A percentile compares a stretch with the other conserved stretches of the same genome.
phyloP scores from a whole-genome alignment of 768 basidiomycete genomes.

The Melanogaster broomeanus region DNA sequence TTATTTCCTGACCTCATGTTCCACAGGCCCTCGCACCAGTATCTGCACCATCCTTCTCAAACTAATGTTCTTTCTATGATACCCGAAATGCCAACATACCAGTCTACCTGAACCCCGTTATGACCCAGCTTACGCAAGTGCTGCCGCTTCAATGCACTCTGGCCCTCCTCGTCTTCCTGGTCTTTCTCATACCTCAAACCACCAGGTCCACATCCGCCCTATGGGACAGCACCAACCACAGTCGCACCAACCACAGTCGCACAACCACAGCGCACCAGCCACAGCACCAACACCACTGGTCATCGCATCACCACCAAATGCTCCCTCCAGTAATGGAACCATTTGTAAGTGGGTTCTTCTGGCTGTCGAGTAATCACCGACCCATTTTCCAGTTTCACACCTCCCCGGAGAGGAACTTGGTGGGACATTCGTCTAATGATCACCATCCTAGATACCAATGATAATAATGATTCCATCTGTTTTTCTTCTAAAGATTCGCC shows the following conservation, averaged over 20 bases:
- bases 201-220: slow-evolving; percentile 48
- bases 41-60: slow-evolving; percentile 42
- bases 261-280: slow-evolving; percentile 37
- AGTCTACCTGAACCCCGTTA: slow-evolving; percentile 50
- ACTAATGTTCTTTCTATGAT: slow-evolving; percentile 55
- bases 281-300: slow-evolving; percentile 49
- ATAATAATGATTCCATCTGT: slow-evolving; percentile 34
- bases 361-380: slow-evolving; percentile 4
- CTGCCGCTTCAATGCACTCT: slow-evolving; percentile 26
- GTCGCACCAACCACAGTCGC: slow-evolving; percentile 45
- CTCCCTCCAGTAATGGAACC: slow-evolving; percentile 54
- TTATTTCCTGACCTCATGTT: slow-evolving; percentile 15
- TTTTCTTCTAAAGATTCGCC: slow-evolving; percentile 37
- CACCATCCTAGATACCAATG: slow-evolving; percentile 55
- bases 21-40: slow-evolving; percentile 44
- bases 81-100: slow-evolving; percentile 57
- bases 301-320: slow-evolving; percentile 50
- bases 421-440: slow-evolving; percentile 49
- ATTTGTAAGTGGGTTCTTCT: slow-evolving; percentile 51
- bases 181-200: slow-evolving; percentile 27
- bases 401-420: slow-evolving; percentile 49
- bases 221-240: slow-evolving; percentile 47
- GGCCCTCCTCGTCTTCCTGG: slow-evolving; percentile 42
- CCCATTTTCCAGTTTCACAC: slow-evolving; percentile 26
- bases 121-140: slow-evolving; percentile 47